These are phyloP conservation scores for Clavariopsis aquatica DNA, from an alignment of 495 filamentous ascomycete species.

Conservation along the genomic window DNA sequence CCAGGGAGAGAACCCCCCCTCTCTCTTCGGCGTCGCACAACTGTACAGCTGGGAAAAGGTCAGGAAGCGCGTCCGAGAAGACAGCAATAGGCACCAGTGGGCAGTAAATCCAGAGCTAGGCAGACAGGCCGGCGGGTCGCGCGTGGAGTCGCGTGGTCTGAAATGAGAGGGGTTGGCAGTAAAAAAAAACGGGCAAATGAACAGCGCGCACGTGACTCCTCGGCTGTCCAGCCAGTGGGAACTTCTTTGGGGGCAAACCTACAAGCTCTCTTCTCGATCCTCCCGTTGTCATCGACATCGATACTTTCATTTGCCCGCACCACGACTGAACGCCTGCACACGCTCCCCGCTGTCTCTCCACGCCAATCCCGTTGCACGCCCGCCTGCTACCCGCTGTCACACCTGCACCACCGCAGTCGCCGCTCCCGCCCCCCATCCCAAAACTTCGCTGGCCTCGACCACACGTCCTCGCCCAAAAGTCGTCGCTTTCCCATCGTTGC, in stretches of 20 bases:
- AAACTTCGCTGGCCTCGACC: constrained; percentile 20
- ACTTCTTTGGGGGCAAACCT: constrained; percentile 6
- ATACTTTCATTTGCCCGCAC: constrained; percentile 19
- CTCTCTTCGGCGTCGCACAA: background rate
- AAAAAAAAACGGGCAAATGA: background rate
- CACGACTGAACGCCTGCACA: constrained; percentile 16
- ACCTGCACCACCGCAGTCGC: constrained; percentile 16
- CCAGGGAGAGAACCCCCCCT: background rate
- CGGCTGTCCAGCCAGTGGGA: background rate
- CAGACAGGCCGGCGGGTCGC: background rate
- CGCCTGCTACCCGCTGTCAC: background rate
- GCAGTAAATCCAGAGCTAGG: too few relatives aligned
- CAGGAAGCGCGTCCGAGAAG: background rate
- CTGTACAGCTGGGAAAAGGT: background rate
- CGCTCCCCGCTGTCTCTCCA: constrained; percentile 1
- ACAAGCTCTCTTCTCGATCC: constrained; percentile 9
- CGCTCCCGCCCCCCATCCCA: constrained; percentile 18
- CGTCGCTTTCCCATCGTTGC: constrained; percentile 11
- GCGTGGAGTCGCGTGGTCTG: background rate
- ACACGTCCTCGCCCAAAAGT: constrained; percentile 16
- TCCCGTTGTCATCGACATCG: constrained; percentile 17
- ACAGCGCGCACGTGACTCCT: background rate
- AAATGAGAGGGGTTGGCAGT: constrained; percentile 7
- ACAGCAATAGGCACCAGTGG: background rate
- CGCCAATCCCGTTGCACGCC: constrained; percentile 5